These are phyloP conservation scores for Podospora appendiculata DNA, from an alignment of 495 filamentous ascomycete genomes.

Conservation along the genomic window DNA sequence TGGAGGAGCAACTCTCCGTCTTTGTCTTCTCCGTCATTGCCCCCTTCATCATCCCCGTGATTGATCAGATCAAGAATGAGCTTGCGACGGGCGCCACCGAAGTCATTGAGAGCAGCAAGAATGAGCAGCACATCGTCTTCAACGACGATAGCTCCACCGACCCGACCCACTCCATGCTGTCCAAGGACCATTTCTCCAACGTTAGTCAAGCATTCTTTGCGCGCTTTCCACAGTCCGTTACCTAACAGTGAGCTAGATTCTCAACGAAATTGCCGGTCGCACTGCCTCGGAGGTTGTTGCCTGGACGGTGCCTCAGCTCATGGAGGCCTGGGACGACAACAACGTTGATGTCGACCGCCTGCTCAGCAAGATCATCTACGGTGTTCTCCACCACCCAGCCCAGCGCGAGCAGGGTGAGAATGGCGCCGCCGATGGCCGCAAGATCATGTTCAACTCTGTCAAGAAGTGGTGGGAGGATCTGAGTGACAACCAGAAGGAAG, in stretches of 20 bases:
- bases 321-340: constrained; percentile 79
- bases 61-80: constrained; percentile 76
- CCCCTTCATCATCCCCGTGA: constrained; percentile 77
- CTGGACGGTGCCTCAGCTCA: constrained; percentile 80
- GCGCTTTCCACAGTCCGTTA: not conserved
- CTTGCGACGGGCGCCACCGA: constrained; percentile 77
- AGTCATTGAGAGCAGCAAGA: constrained; percentile 70
- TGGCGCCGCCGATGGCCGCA: constrained; percentile 63
- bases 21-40: constrained; percentile 84
- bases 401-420: constrained; percentile 61
- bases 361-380: constrained; percentile 65
- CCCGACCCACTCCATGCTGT: constrained; percentile 93
- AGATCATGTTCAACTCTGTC: constrained; percentile 69
- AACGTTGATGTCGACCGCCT: constrained; percentile 55
- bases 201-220: constrained; percentile 28
- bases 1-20: constrained; percentile 70
- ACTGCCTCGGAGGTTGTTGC: constrained; percentile 67
- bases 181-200: constrained; percentile 88
- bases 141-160: constrained; percentile 65
- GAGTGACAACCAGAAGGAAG: constrained; percentile 48
- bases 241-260: constrained; percentile 35
- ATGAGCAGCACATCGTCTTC: constrained; percentile 80
- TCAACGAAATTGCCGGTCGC: constrained; percentile 83
- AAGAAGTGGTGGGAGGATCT: constrained; percentile 72
- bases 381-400: constrained; percentile 83